Evolutionary conservation across 495 filamentous ascomycete species (phyloP).

Genomic region (Penicillium chermesinum): DNA sequence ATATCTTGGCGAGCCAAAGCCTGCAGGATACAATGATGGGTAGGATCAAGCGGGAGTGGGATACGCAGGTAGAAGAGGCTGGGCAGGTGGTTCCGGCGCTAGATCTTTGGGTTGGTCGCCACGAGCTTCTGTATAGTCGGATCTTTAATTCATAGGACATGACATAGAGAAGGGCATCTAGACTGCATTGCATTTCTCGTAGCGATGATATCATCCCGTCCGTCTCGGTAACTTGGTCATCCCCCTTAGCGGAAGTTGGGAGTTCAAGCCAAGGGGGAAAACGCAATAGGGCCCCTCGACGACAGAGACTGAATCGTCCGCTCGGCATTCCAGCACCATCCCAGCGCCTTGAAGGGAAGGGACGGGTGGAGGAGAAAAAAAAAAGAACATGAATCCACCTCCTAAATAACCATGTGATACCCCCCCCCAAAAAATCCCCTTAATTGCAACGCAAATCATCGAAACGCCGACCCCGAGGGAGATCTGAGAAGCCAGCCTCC

Average conservation of each 20-base stretch:
- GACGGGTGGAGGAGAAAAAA: constrained; percentile 14
- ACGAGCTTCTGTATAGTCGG: constrained; percentile 91
- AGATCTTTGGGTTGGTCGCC: constrained; percentile 92
- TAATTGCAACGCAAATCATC: too few relatives aligned
- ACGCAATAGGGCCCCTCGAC: constrained; percentile 14
- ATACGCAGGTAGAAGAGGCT: constrained; percentile 62
- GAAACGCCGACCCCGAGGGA: constrained; percentile 38
- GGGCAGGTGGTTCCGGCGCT: constrained; percentile 83
- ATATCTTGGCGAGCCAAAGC: constrained; percentile 62
- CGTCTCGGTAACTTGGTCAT: constrained; percentile 17
- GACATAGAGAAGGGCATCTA: too few relatives aligned
- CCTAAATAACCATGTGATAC: too few relatives aligned
- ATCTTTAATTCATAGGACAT: constrained; percentile 74
- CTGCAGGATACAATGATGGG: constrained; percentile 57
- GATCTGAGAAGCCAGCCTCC: constrained; percentile 34
- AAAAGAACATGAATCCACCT: too few relatives aligned
- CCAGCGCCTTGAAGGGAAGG: constrained; percentile 11
- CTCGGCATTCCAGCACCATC: constrained; percentile 11
- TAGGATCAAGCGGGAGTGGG: constrained; percentile 57
- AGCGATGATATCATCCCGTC: not conserved
- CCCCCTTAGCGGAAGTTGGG: constrained; percentile 33
- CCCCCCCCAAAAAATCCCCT: too few relatives aligned
- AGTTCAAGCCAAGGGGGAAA: constrained; percentile 10
- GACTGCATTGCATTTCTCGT: not conserved
- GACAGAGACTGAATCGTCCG: too few relatives aligned